These are phyloP conservation scores for Mucor lusitanicus DNA, from an alignment of 371 early-diverging fungal genomes.

Conservation along the genomic window DNA sequence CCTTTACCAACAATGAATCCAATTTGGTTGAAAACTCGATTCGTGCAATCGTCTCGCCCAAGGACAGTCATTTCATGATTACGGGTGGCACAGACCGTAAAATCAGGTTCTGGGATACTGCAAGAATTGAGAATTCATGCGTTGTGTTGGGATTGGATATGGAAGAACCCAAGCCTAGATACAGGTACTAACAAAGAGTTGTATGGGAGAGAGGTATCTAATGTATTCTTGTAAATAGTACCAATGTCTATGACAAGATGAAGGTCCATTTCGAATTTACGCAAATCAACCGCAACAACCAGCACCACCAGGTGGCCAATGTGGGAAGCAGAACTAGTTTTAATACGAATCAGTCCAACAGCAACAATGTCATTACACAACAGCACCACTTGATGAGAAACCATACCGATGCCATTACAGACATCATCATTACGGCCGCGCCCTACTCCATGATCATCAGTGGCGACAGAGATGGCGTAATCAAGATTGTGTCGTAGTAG, in stretches of 20 bases:
- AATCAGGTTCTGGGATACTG: constrained; percentile 81
- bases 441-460: constrained; percentile 81
- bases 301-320: constrained; percentile 4
- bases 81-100: constrained; percentile 84
- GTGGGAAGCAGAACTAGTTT: constrained; percentile 16
- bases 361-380: constrained; percentile 37
- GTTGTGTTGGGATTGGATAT: constrained; percentile 71
- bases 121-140: constrained; percentile 67
- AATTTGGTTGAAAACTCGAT: constrained; percentile 58
- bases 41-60: constrained; percentile 55
- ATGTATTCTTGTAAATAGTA: constrained; percentile 34
- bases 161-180: constrained; percentile 62
- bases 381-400: constrained; percentile 61
- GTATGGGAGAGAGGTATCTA: too few species aligned
- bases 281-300: constrained; percentile 26
- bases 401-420: constrained; percentile 79
- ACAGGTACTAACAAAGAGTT: too few species aligned
- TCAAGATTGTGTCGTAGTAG: constrained; percentile 65
- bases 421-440: constrained; percentile 66
- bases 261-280: constrained; percentile 58
- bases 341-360: constrained; percentile 1
- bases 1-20: constrained; percentile 56
- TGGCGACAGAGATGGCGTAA: constrained; percentile 80
- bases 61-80: constrained; percentile 67
- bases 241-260: constrained; percentile 56